A percentile compares a stretch with the other conserved stretches of the same genome.
Evolutionary conservation across 1,284 basidiomycete genomes (phyloP).

Genomic region (Puccinia brachypodii): DNA sequence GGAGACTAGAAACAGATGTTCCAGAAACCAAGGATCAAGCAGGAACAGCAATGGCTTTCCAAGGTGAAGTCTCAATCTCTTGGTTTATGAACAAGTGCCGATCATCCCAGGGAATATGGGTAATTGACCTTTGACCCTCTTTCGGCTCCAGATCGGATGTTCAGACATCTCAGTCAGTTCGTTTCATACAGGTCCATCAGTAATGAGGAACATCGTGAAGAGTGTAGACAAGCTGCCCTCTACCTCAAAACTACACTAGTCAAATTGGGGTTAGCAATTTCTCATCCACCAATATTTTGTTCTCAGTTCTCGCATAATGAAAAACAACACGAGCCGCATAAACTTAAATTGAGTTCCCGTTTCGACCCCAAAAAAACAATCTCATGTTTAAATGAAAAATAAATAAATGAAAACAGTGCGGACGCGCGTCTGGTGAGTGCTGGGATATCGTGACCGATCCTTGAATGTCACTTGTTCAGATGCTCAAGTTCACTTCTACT

Average conservation of each 20-base stretch:
- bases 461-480: neutral
- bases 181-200: conserved; percentile 84
- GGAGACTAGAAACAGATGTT: conserved; percentile 71
- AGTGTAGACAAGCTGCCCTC: conserved; percentile 82
- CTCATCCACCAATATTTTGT: neutral
- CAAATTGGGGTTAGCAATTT: conserved; percentile 64
- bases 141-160: conserved; percentile 56
- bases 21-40: conserved; percentile 79
- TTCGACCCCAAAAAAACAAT: neutral
- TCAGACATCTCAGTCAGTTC: conserved; percentile 75
- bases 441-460: conserved; percentile 54
- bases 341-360: neutral
- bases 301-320: neutral
- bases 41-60: conserved; percentile 58
- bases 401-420: conserved; percentile 61
- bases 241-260: conserved; percentile 82
- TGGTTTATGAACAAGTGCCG: neutral
- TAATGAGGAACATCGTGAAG: conserved; percentile 69
- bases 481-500: neutral
- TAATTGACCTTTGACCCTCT: conserved; percentile 50
- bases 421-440: conserved; percentile 66
- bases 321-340: neutral
- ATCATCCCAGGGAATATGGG: neutral
- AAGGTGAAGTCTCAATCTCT: conserved; percentile 12
- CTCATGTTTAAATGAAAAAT: neutral